Percentiles rank a stretch among this genome's conserved stretches.
Conservation (phyloP, 2,329 filamentous ascomycete species). For the Helminthosporium solani region DNA sequence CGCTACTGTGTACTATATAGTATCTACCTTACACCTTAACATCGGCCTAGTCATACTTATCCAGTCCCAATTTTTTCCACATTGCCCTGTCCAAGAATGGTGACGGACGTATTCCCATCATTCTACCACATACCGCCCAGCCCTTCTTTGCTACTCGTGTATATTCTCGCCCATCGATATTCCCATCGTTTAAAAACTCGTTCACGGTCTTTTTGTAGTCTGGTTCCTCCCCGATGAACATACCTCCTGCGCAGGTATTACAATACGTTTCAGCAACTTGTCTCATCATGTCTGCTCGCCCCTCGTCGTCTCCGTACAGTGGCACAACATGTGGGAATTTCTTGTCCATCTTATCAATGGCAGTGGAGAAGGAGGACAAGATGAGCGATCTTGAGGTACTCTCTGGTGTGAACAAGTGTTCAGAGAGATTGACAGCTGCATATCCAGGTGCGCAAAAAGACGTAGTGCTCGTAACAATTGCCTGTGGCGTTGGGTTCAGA, state of each 20-base stretch:
- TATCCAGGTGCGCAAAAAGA: conserved; percentile 14
- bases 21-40: neutral
- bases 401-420: conserved; percentile 6
- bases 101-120: conserved; percentile 1
- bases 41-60: conserved; percentile 2
- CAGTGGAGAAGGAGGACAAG: conserved; percentile 5
- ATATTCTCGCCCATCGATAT: conserved; percentile 11
- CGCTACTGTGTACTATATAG: neutral
- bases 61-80: conserved; percentile 6
- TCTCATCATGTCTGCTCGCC: conserved; percentile 1
- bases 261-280: conserved; percentile 10
- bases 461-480: neutral
- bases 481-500: neutral
- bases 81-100: neutral
- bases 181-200: conserved; percentile 7
- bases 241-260: conserved; percentile 8
- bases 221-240: conserved; percentile 8
- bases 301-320: neutral
- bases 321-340: neutral
- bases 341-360: conserved; percentile 5
- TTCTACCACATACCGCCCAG: conserved; percentile 6
- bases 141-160: conserved; percentile 11
- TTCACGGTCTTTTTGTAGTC: conserved; percentile 9
- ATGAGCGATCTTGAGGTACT: neutral
- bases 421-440: conserved; percentile 6